Base-by-base conservation (phyloP, 2,329 filamentous ascomycete species). In the Alternaria arborescens region DNA sequence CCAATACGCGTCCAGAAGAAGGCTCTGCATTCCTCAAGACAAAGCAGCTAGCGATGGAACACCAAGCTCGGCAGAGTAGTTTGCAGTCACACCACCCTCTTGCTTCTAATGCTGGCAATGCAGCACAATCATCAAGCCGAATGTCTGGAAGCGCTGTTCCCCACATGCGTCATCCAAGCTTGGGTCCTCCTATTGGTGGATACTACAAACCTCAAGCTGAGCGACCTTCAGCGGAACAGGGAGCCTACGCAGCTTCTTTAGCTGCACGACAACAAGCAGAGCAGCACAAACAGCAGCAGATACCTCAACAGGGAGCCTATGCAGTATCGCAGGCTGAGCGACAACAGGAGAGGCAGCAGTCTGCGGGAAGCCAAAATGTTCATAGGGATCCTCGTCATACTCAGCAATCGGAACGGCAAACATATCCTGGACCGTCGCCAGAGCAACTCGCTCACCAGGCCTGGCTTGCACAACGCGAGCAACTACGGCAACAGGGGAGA, bases 171-270 rank as follows among this genome's bases (percentile, higher is more conserved):
- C 65, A 68, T 54, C 42, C 26, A 44, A 50, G 52, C 36, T 62
- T 55, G 38, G 60, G 55, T 14, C 60, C 62, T 43, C 66, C 67
- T 42, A 52, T 62, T 8, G 69, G 60, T 41, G 71, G 69, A n/a
- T 73, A 73, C 47, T 74, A 71, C 50, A 66, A 71, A 46, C 70
- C 71, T 11, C 64, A 68, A 34, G 58, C 55, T 24, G 56, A 55
- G 26, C 55, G 54, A 20, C 40, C 61, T 36, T 16, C 52, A 43
- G 40, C 48, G 36, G 61, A 68, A 32, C 60, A 58, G 30, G 68
- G 65, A 24, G 68, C 66, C 16, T 68, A 70, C 43, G 44, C 50
- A n/a, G 56, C 62, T 6, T 66, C 66, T 32, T 52, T 66, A 55
- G 60, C 60, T 18, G 52, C 62, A 48, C 67, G 58, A 24, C 62